These are phyloP conservation scores for Arxiozyma bovina DNA, from an alignment of 1,139 yeast genomes.

Conservation along the genomic window DNA sequence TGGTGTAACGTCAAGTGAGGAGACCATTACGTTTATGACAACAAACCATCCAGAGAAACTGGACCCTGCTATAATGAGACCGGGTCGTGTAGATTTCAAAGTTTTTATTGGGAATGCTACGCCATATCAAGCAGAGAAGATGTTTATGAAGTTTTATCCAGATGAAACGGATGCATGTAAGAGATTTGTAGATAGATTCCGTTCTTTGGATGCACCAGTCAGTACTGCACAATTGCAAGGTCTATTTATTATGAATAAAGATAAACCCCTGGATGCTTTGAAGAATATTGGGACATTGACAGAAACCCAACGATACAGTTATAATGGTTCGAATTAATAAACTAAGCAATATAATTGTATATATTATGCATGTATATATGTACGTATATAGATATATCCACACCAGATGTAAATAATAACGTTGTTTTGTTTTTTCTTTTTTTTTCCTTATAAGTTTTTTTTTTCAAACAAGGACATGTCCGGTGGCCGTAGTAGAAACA, in stretches of 20 bases:
- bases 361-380: not conserved
- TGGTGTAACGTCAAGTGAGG: slow-evolving; percentile 98
- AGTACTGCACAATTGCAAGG: slow-evolving; percentile 97
- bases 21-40: slow-evolving; percentile 93
- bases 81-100: slow-evolving; percentile 89
- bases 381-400: not conserved
- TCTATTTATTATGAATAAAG: slow-evolving; percentile 83
- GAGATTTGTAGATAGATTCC: slow-evolving; percentile 39
- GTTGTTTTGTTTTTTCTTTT: too few species aligned
- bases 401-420: not conserved
- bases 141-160: slow-evolving; percentile 85
- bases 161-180: slow-evolving; percentile 52
- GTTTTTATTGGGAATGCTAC: slow-evolving; percentile 79
- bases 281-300: slow-evolving; percentile 39
- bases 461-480: too few species aligned
- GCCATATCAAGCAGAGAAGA: slow-evolving; percentile 62
- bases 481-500: too few species aligned
- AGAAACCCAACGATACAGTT: not conserved
- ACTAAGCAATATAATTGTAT: not conserved
- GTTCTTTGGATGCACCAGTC: slow-evolving; percentile 33
- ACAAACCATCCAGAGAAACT: slow-evolving; percentile 91
- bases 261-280: slow-evolving; percentile 71
- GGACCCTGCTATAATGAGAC: slow-evolving; percentile 76
- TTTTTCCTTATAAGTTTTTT: too few species aligned
- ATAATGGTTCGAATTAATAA: not conserved